These are phyloP conservation scores for Tuber brumale DNA, from an alignment of 495 filamentous ascomycete species.

Conservation along the genomic window DNA sequence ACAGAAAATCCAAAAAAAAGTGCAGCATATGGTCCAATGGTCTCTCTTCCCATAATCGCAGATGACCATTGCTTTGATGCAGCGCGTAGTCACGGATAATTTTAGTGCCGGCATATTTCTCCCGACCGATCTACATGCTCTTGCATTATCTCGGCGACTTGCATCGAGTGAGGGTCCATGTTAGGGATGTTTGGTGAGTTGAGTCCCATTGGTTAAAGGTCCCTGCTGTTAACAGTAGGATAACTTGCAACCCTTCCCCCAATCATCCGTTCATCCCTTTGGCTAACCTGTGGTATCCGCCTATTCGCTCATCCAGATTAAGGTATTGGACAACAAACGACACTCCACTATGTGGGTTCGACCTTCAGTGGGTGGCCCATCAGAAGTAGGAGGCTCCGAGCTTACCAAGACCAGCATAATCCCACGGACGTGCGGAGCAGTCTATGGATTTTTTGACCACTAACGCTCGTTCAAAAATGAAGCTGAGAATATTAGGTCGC, in stretches of 20 bases:
- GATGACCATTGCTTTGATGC: not conserved
- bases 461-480: not conserved
- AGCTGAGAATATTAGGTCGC: not conserved
- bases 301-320: not conserved
- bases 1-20: not conserved
- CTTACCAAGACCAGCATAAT: not conserved
- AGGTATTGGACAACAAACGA: not conserved
- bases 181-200: not conserved
- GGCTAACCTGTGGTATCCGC: not conserved
- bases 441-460: not conserved
- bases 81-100: not conserved
- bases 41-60: not conserved
- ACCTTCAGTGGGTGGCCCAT: not conserved
- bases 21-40: not conserved
- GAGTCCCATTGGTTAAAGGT: not conserved
- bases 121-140: not conserved
- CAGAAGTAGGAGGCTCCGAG: not conserved
- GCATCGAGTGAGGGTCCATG: slow-evolving; percentile 3
- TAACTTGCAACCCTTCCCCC: not conserved
- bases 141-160: not conserved
- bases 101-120: slow-evolving; percentile 1
- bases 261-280: not conserved
- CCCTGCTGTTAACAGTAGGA: not conserved
- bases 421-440: not conserved
- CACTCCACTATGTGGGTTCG: not conserved